These are phyloP conservation scores for Chaetomiaceae sp. DNA, from an alignment of 2,329 filamentous ascomycete genomes.

Conservation along the genomic window DNA sequence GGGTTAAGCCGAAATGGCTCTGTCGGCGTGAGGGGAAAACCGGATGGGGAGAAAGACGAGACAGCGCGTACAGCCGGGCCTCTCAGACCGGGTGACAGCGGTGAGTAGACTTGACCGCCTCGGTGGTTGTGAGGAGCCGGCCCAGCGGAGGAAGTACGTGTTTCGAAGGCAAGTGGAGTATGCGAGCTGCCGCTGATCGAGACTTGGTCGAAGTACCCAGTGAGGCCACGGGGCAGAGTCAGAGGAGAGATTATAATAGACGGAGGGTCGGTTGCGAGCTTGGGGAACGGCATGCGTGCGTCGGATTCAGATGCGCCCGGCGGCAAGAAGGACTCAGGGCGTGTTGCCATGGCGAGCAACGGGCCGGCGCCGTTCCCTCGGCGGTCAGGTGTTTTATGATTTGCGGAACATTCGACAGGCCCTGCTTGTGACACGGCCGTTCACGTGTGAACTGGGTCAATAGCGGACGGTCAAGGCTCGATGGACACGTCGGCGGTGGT, in stretches of 20 bases:
- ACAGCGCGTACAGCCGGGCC: conserved; percentile 21
- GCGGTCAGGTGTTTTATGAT: not conserved
- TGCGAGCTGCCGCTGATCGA: conserved; percentile 6
- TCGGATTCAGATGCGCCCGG: conserved; percentile 33
- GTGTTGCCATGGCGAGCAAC: conserved; percentile 33
- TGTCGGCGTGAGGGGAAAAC: conserved; percentile 20
- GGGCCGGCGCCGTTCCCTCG: not conserved
- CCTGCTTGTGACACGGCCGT: not conserved
- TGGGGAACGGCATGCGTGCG: conserved; percentile 23
- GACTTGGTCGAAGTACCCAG: conserved; percentile 35
- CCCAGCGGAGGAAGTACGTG: conserved; percentile 18
- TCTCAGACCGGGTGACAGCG: conserved; percentile 22
- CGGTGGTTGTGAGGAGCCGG: not conserved
- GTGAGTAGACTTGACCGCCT: conserved; percentile 18
- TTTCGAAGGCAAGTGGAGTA: conserved; percentile 18
- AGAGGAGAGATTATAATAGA: conserved; percentile 37
- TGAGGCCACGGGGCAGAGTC: conserved; percentile 32
- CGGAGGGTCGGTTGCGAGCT: conserved; percentile 27
- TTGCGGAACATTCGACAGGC: not conserved
- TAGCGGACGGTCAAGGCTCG: not conserved
- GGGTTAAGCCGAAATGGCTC: conserved; percentile 23
- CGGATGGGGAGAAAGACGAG: conserved; percentile 27
- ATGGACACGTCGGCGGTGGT: not conserved
- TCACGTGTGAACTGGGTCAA: no score
- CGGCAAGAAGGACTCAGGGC: conserved; percentile 39